These are phyloP conservation scores for Tympanopsis confertula DNA, from an alignment of 2,329 filamentous ascomycete species.

Conservation along the genomic window DNA sequence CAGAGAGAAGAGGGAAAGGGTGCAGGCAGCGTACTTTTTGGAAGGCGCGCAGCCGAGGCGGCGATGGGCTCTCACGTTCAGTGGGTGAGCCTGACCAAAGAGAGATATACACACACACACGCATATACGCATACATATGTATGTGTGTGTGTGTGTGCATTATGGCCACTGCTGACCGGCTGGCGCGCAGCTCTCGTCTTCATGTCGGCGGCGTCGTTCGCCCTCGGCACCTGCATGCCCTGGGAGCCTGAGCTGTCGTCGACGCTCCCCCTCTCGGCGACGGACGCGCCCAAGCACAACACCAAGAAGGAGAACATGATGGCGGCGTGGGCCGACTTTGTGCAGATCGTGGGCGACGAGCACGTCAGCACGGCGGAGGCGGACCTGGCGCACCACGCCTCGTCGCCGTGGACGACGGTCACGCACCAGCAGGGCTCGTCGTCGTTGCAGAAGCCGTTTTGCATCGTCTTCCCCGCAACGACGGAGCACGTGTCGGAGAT, in stretches of 20 bases:
- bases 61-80: background rate
- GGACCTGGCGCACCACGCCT: slow-evolving; percentile 44
- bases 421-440: slow-evolving; percentile 44
- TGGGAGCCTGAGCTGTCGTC: slow-evolving; percentile 38
- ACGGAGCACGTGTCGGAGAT: slow-evolving; percentile 78
- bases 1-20: background rate
- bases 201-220: slow-evolving; percentile 41
- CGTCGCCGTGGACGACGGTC: slow-evolving; percentile 54
- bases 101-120: too few species aligned
- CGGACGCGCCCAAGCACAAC: slow-evolving; percentile 41
- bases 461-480: slow-evolving; percentile 64
- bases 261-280: slow-evolving; percentile 43
- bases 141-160: too few species aligned
- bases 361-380: slow-evolving; percentile 48
- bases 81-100: too few species aligned
- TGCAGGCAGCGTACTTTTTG: background rate
- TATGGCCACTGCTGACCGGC: too few species aligned
- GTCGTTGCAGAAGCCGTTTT: slow-evolving; percentile 43
- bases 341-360: slow-evolving; percentile 49
- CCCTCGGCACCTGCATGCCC: slow-evolving; percentile 42
- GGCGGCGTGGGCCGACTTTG: slow-evolving; percentile 60
- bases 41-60: background rate
- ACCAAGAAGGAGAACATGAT: slow-evolving; percentile 51
- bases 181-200: slow-evolving; percentile 39
- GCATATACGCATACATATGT: too few species aligned